Percentiles rank a stretch among this genome's conserved stretches.
Conservation (phyloP, 176 grass and related monocot species). For the Carex pumila region DNA sequence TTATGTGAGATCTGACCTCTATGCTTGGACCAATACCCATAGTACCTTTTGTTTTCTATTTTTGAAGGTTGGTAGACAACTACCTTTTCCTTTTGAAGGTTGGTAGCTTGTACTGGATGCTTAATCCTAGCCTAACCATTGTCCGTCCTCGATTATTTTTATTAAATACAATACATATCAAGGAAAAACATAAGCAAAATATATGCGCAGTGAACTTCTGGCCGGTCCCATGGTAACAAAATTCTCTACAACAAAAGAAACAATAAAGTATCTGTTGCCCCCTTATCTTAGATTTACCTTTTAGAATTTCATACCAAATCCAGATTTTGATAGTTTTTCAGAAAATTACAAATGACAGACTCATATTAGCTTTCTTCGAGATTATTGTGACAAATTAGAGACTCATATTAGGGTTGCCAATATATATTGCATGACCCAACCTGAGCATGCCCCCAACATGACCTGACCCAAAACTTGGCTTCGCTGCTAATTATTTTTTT, state of each 20-base stretch:
- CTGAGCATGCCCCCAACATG: not conserved
- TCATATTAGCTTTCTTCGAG: not conserved
- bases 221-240: not conserved
- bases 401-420: not conserved
- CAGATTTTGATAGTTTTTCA: not conserved
- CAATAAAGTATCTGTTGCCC: not conserved
- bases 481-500: not conserved
- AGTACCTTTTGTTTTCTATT: not conserved
- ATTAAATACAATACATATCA: not conserved
- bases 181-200: not conserved
- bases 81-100: not conserved
- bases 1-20: not conserved
- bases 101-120: not conserved
- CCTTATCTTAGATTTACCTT: not conserved
- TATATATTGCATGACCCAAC: not conserved
- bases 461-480: not conserved
- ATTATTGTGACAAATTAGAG: not conserved
- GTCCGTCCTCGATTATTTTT: not conserved
- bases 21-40: not conserved
- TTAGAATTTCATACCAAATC: not conserved
- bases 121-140: not conserved
- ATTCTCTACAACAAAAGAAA: not conserved
- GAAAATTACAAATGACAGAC: not conserved
- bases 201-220: not conserved
- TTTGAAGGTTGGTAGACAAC: slow-evolving; percentile 3